A percentile compares a stretch with the other conserved stretches of the same genome.
Evolutionary conservation across 1,139 yeast genomes (phyloP).

Genomic region (Diutina pseudorugosa): DNA sequence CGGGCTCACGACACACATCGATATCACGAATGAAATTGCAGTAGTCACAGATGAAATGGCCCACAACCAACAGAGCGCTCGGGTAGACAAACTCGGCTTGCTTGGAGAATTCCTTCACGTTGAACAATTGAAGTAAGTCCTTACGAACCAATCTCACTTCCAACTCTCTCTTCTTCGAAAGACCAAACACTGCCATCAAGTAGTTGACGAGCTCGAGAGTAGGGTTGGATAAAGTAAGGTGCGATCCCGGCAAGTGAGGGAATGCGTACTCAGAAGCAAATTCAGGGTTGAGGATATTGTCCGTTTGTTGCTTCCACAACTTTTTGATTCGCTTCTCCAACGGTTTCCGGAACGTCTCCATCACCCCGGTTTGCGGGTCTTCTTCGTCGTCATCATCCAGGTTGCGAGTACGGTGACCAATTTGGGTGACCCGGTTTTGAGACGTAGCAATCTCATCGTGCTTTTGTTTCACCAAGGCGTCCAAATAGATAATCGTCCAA

Average conservation of each 20-base stretch:
- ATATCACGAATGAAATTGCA: constrained; percentile 68
- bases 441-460: constrained; percentile 24
- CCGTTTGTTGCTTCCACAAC: constrained; percentile 56
- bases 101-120: constrained; percentile 71
- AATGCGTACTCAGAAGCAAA: constrained; percentile 54
- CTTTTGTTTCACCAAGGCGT: constrained; percentile 52
- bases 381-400: constrained; percentile 15
- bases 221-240: constrained; percentile 52
- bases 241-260: constrained; percentile 65
- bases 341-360: constrained; percentile 47
- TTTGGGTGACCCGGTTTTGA: constrained; percentile 45
- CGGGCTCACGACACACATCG: constrained; percentile 67
- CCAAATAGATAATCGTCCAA: constrained; percentile 73
- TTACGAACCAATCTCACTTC: constrained; percentile 70
- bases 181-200: constrained; percentile 58
- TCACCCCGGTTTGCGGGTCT: constrained; percentile 26
- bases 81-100: constrained; percentile 74
- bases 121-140: constrained; percentile 60
- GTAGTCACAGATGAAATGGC: constrained; percentile 64
- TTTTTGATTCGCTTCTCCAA: constrained; percentile 55
- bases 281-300: constrained; percentile 57
- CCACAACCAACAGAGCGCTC: constrained; percentile 51
- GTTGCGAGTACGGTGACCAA: constrained; percentile 40
- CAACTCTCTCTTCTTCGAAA: constrained; percentile 51
- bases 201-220: constrained; percentile 68